Conservation (phyloP, 108 stramenopile genomes). For the Skeletonema tropicum region DNA sequence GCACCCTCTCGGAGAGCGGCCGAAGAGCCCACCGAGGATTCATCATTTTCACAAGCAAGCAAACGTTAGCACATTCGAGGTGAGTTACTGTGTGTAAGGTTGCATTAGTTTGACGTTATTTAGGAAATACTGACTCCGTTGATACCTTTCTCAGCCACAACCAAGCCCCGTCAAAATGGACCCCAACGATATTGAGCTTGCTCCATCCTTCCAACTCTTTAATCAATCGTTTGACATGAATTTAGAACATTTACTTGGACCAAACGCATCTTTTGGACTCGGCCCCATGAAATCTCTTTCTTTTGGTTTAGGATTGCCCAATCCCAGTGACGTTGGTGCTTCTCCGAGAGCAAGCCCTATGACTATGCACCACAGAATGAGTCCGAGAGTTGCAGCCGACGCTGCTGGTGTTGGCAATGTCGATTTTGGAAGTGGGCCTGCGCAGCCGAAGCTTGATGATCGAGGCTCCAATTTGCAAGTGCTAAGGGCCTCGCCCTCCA, state of each 20-base stretch:
- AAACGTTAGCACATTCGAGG: conserved; percentile 36
- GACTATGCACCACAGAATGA: conserved; percentile 15
- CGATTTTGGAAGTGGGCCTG: conserved; percentile 24
- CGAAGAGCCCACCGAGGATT: conserved; percentile 47
- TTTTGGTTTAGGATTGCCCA: conserved; percentile 52
- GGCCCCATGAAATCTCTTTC: conserved; percentile 64
- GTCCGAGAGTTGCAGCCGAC: conserved; percentile 4
- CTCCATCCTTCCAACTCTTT: conserved; percentile 78
- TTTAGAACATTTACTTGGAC: conserved; percentile 59
- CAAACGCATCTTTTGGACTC: conserved; percentile 51
- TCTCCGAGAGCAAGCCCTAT: conserved; percentile 24
- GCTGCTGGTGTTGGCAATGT: conserved; percentile 10
- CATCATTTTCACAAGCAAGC: conserved; percentile 50
- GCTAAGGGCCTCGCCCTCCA: conserved; percentile 33
- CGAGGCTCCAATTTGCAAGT: conserved; percentile 26
- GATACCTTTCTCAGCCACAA: conserved; percentile 36
- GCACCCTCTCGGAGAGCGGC: conserved; percentile 7
- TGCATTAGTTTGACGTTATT: not conserved
- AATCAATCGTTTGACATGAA: conserved; percentile 88
- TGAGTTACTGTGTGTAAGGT: not conserved
- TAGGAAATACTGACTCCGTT: conserved; percentile 1
- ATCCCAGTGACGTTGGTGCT: conserved; percentile 39
- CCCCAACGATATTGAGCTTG: conserved; percentile 61
- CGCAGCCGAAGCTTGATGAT: conserved; percentile 10
- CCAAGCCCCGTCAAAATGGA: conserved; percentile 58